Evolutionary conservation across 352 stramenopile species (phyloP), one percentile per base, ranked within the genome.

Genomic region (Phytophthora capsici): DNA sequence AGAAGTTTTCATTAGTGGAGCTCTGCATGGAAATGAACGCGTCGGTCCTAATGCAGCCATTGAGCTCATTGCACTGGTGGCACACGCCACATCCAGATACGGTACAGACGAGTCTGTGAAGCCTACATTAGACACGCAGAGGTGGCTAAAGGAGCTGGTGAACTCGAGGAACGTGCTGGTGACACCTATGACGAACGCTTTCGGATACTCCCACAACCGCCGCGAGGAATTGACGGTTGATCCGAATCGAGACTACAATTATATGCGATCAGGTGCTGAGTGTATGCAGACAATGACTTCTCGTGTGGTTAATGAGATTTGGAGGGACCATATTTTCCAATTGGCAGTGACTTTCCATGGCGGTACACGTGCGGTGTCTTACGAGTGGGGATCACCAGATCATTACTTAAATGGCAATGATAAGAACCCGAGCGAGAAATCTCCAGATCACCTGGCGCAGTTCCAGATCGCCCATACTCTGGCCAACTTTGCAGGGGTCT

Each of bases 231-330:
- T 86, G 6, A 44, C 49, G 0, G 72, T 99, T 20, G 98, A 99
- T 75, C 96, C 98, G 23, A 99, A 99, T 73, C 89, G 97, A 30
- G 98, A 99, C 73, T 99, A 99, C 82, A 97, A 98, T 50, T 99
- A 98, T 73, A 95, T 98, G 85, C 81, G 92, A 20, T 57, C 69
- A 6, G 75, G 70, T 1, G 40, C 65, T 3, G 67, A 93, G 3
- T 99, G 98, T 73, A 99, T 99, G 95, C 71, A 92, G 61, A 96
- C 97, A 10, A 98, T 99, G 72, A 97, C 96, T 17, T 97, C 92
- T 55, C 90, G 97, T 38, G 95, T 93, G 3, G 82, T 99, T 19
- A 99, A 99, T 72, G 96, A 99, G 75, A 74, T 99, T 26, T 99
- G 93, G 81, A 87, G 95, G 34, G 89, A 98, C 26, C 95, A 99